Evolutionary conservation across 1,139 yeast species (phyloP).

Genomic region (Debaryomyces nepalensis): DNA sequence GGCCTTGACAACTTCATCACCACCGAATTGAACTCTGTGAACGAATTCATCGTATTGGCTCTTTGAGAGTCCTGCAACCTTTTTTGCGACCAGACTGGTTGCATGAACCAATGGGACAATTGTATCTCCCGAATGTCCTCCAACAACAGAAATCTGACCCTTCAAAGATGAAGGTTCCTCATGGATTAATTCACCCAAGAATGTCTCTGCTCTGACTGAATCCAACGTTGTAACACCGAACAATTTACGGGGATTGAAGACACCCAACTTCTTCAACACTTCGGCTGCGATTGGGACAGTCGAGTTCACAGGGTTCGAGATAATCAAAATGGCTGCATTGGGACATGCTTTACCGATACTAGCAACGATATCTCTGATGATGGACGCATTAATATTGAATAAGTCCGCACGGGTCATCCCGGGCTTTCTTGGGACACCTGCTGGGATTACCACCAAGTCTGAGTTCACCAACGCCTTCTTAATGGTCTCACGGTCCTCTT

Average conservation of each 20-base stretch:
- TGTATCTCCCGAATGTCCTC: slow-evolving; percentile 80
- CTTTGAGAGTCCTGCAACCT: slow-evolving; percentile 34
- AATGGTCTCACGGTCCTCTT: slow-evolving; percentile 53
- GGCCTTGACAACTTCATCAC: slow-evolving; percentile 80
- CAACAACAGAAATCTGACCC: slow-evolving; percentile 63
- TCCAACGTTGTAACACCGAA: slow-evolving; percentile 79
- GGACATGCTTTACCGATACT: slow-evolving; percentile 64
- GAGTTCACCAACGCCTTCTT: slow-evolving; percentile 56
- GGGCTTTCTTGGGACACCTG: slow-evolving; percentile 82
- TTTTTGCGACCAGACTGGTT: slow-evolving; percentile 29
- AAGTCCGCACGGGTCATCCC: slow-evolving; percentile 82
- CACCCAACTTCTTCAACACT: slow-evolving; percentile 62
- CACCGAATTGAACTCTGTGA: slow-evolving; percentile 73
- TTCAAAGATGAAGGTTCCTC: slow-evolving; percentile 43
- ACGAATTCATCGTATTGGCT: slow-evolving; percentile 50
- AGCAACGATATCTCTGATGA: slow-evolving; percentile 62
- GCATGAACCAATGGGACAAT: slow-evolving; percentile 61
- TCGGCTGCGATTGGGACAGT: slow-evolving; percentile 79
- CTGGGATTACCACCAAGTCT: slow-evolving; percentile 71
- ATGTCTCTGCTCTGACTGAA: slow-evolving; percentile 70
- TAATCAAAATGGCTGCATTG: slow-evolving; percentile 64
- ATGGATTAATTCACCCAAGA: slow-evolving; percentile 50
- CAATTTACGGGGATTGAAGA: slow-evolving; percentile 65
- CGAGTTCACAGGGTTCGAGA: slow-evolving; percentile 77
- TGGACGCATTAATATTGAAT: slow-evolving; percentile 74